Conservation (phyloP, 1,139 yeast species). For the Zhuliangozyma blackwelliae region DNA sequence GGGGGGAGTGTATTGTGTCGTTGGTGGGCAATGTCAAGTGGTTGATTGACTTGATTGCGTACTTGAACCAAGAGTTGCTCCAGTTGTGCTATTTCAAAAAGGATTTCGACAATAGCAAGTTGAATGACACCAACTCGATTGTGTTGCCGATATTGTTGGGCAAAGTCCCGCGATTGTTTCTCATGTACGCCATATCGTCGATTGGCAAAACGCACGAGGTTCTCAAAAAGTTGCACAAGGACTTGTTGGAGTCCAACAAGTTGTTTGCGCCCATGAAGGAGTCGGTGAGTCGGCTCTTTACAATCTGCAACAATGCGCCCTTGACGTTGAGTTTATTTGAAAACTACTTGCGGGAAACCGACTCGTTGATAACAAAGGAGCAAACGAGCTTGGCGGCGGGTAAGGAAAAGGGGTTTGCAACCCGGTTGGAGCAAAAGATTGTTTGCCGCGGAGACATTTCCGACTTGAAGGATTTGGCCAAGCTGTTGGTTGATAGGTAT, state of each 20-base stretch:
- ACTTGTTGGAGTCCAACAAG: conserved; percentile 38
- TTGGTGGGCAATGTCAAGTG: conserved; percentile 74
- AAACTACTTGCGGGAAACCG: conserved; percentile 52
- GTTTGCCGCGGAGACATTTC: conserved; percentile 62
- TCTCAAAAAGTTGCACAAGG: conserved; percentile 42
- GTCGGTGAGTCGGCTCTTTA: conserved; percentile 49
- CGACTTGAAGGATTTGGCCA: conserved; percentile 29
- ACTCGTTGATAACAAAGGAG: conserved; percentile 31
- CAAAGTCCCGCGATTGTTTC: conserved; percentile 65
- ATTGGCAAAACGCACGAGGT: conserved; percentile 65
- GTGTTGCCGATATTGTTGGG: conserved; percentile 56
- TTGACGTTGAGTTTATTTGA: conserved; percentile 60
- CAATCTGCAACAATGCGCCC: conserved; percentile 52
- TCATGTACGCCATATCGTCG: conserved; percentile 67
- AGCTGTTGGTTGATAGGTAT: conserved; percentile 30
- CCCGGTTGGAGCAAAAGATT: conserved; percentile 60
- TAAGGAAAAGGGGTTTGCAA: conserved; percentile 29
- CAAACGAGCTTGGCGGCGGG: conserved; percentile 15
- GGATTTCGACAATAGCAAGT: conserved; percentile 18
- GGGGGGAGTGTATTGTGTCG: conserved; percentile 57
- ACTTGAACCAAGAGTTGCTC: conserved; percentile 63
- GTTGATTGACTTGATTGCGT: conserved; percentile 68
- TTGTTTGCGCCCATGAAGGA: conserved; percentile 51
- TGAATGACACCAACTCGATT: conserved; percentile 30
- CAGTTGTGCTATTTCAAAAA: conserved; percentile 26